phyloP scores from a whole-genome alignment of 2,329 filamentous ascomycete genomes.

The Aspergillus vadensis region DNA sequence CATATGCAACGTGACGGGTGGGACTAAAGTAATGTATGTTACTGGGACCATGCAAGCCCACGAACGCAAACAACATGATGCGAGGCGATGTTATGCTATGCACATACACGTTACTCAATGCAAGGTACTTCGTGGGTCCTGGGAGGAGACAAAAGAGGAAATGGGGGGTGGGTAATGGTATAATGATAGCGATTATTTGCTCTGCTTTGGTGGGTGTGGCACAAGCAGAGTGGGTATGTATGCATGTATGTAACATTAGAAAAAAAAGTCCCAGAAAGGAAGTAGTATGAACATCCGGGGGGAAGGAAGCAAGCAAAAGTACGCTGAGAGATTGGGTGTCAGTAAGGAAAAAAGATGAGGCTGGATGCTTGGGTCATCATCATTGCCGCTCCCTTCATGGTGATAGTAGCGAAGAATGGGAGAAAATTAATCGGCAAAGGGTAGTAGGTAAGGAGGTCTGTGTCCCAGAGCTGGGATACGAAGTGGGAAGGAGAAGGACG shows the following conservation, averaged over 20 bases:
- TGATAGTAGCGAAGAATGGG: not conserved
- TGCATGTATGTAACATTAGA: not conserved
- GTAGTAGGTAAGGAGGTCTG: not conserved
- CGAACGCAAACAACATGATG: not conserved
- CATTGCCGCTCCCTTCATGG: not conserved
- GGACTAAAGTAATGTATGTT: too few species aligned
- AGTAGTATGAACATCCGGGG: not conserved
- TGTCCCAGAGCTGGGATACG: not conserved
- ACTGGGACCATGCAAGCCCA: too few species aligned
- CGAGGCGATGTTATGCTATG: not conserved
- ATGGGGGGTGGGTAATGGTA: not conserved
- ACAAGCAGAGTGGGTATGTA: not conserved
- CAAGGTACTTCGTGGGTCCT: not conserved
- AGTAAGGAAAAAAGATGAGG: conserved; percentile 17
- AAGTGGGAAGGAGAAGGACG: not conserved
- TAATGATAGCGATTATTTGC: not conserved
- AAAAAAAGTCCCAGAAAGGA: not conserved
- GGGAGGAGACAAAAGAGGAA: too few species aligned
- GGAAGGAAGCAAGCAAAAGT: conserved; percentile 1
- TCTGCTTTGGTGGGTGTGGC: too few species aligned
- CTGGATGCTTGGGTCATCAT: conserved; percentile 16
- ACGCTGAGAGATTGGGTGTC: conserved; percentile 14
- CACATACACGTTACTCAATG: not conserved
- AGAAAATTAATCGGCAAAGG: not conserved
- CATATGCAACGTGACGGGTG: too few species aligned